Conservation (phyloP, 129 eudicot genomes). For the Chrysanthemum lavandulifolium region DNA sequence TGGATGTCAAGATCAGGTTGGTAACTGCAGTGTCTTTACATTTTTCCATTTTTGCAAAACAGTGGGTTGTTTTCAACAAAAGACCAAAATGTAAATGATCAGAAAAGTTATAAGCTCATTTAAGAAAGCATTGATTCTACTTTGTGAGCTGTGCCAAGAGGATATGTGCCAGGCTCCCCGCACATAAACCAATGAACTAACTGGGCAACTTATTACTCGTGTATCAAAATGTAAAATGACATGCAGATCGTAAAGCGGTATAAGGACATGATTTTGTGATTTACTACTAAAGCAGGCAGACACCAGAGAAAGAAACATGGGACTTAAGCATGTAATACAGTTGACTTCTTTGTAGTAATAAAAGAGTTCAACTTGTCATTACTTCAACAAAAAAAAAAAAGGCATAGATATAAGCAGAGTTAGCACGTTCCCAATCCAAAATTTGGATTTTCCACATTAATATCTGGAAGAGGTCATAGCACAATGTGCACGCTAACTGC, state of each 20-base stretch:
- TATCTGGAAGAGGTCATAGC: conserved; percentile 5
- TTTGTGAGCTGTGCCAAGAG: background rate
- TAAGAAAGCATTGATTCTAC: background rate
- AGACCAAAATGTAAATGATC: background rate
- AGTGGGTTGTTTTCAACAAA: background rate
- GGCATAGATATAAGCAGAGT: background rate
- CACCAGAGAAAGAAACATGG: background rate
- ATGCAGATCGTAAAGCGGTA: no score
- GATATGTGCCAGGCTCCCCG: background rate
- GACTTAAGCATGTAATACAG: background rate
- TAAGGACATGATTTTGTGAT: no score
- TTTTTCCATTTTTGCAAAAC: no score
- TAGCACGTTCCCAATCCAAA: background rate
- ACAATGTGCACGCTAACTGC: background rate
- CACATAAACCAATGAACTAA: background rate
- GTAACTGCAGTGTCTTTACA: background rate
- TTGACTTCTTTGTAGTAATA: background rate
- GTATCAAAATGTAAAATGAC: no score
- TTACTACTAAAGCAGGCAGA: no score
- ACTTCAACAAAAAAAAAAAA: background rate
- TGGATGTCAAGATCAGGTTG: background rate
- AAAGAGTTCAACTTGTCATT: background rate
- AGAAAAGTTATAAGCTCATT: background rate
- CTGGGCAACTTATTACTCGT: background rate
- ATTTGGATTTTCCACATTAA: background rate